Percentiles rank a stretch among this genome's conserved stretches.
Conservation (phyloP, 2,329 filamentous ascomycete species). For the Aspergillus vadensis region DNA sequence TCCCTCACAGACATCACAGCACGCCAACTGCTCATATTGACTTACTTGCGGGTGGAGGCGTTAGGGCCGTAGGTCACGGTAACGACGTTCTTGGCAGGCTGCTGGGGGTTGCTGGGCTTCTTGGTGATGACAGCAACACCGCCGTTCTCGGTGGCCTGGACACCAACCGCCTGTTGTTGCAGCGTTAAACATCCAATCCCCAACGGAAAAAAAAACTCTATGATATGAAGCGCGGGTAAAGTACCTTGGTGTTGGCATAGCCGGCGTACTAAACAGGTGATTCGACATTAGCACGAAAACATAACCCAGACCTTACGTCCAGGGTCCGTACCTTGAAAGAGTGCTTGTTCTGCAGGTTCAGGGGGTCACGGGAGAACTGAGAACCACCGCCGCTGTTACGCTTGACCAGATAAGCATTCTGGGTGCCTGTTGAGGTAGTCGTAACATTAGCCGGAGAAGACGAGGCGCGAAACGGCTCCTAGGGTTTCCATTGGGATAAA, state of each 20-base stretch:
- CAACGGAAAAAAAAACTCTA: not conserved
- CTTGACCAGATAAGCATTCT: constrained; percentile 93
- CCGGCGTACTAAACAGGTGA: constrained; percentile 70
- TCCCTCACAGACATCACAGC: not conserved
- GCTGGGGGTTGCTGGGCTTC: constrained; percentile 71
- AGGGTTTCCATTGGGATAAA: not conserved
- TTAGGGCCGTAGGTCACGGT: constrained; percentile 69
- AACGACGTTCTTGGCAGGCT: constrained; percentile 69
- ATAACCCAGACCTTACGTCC: constrained; percentile 12
- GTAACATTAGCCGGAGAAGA: constrained; percentile 18
- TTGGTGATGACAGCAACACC: constrained; percentile 82
- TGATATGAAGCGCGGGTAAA: constrained; percentile 2
- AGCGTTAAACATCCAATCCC: constrained; percentile 11
- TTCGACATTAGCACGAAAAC: constrained; percentile 13
- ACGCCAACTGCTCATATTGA: constrained; percentile 2
- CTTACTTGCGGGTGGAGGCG: constrained; percentile 80
- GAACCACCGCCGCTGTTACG: constrained; percentile 75
- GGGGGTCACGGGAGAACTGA: constrained; percentile 89
- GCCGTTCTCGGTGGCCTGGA: constrained; percentile 74
- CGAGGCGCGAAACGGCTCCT: not conserved
- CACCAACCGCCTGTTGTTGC: constrained; percentile 71
- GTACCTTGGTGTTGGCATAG: constrained; percentile 91
- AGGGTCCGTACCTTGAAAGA: constrained; percentile 71
- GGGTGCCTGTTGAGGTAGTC: constrained; percentile 62
- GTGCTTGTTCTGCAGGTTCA: constrained; percentile 92